Base-by-base conservation (phyloP, 2,329 filamentous ascomycete genomes). In the Pseudogymnoascus sp. region DNA sequence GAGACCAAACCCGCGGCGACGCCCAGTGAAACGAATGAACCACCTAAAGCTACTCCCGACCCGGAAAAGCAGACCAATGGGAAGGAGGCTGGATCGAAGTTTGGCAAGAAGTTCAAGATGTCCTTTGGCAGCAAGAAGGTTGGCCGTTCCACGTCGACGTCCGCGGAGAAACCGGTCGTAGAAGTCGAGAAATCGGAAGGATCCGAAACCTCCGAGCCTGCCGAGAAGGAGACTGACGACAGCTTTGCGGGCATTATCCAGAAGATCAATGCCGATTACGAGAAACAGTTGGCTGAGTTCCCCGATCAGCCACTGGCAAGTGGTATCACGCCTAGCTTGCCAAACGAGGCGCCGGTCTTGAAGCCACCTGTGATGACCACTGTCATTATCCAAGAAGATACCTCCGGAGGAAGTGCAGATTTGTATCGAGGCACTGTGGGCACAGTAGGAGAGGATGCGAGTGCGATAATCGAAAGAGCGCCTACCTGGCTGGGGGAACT, bases 401-500 rank as follows among this genome's bases (percentile, higher is more conserved):
- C 84, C 1, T 80, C 79, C 5, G 86, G 86, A 39, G 85, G 86
- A 60, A 87, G 83, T 63, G 90, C 91, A 29, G 94, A 97, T 77
- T 79, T 97, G 9, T 99, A 97, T 72, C 84, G 94, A 70, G 93
- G 94, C 29, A 96, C 89, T 2, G 90, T 97, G 2, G 89, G 85
- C 62, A 86, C 84, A 6, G 81, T 95, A 4, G 89, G 89, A 1
- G 79, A 84, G 55, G 90, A 96, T 69, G 88, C 87, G 17, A 91
- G 96, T 73, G 77, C 88, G 17, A 88, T 99, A 60, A 92, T 97
- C 76, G 89, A 91, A 70, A 84, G 88, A 41, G 92, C 89, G 5
- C 93, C 94, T 1, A 88, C 90, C 79, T 99, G 94, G 94, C 80
- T 99, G 5, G 92, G 90, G 12, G 92, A 97, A 66, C 83, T 96